Conservation (phyloP, 2,329 filamentous ascomycete genomes). For the Aspergillus costaricaensis region DNA sequence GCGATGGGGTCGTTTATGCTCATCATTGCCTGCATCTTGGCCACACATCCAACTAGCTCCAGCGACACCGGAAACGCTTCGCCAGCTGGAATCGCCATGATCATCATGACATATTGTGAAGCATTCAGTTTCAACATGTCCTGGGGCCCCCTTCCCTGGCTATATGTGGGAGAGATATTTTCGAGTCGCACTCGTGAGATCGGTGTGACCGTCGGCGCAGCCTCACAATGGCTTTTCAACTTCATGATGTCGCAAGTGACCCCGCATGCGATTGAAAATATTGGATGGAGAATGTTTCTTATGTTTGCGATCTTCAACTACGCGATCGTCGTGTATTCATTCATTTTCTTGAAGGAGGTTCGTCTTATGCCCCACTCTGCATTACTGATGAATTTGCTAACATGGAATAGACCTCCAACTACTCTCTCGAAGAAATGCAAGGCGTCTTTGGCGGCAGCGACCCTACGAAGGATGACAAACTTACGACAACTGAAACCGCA, state of each 20-base stretch:
- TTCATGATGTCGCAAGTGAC: slow-evolving; percentile 44
- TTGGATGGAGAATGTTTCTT: slow-evolving; percentile 53
- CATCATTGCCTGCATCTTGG: slow-evolving; percentile 53
- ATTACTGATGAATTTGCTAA: neutral
- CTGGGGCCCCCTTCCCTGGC: slow-evolving; percentile 41
- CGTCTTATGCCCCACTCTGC: slow-evolving; percentile 1
- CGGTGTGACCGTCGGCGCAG: slow-evolving; percentile 37
- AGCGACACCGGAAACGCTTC: slow-evolving; percentile 36
- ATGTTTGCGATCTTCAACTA: slow-evolving; percentile 56
- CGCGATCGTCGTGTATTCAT: slow-evolving; percentile 48
- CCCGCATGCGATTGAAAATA: slow-evolving; percentile 48
- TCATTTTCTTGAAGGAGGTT: slow-evolving; percentile 46
- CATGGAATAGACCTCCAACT: slow-evolving; percentile 41
- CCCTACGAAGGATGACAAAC: neutral
- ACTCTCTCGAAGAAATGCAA: slow-evolving; percentile 50
- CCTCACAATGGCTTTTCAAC: slow-evolving; percentile 45
- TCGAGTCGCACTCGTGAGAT: slow-evolving; percentile 39
- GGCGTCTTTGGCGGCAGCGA: slow-evolving; percentile 33
- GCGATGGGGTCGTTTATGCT: slow-evolving; percentile 58
- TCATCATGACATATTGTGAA: slow-evolving; percentile 56
- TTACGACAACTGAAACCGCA: neutral
- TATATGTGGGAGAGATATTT: slow-evolving; percentile 43
- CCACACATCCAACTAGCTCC: slow-evolving; percentile 45
- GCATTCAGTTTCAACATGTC: slow-evolving; percentile 46
- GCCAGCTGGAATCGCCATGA: slow-evolving; percentile 47